Base-by-base conservation (phyloP, 129 eudicot species). In the Lactuca saligna region DNA sequence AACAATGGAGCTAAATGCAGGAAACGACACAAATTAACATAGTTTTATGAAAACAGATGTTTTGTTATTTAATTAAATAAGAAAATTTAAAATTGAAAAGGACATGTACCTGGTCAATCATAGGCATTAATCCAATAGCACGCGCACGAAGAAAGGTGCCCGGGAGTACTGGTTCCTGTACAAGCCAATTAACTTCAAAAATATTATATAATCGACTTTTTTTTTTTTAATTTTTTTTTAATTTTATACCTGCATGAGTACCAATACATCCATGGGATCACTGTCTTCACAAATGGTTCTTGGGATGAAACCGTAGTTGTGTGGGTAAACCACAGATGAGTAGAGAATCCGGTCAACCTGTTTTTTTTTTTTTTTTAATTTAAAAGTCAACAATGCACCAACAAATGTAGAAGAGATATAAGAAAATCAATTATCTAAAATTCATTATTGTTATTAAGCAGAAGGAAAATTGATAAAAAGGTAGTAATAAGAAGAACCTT, bases 321-420 rank as follows among this genome's bases (percentile, higher is more conserved):
- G 98, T 13, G 98, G 98, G 78, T 92, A 92, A 42, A 92, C 98
- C 54, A 92, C 96, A 0, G 98, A 92, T 37, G 98, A 92, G 82
- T 92, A 92, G 44, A 92, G 95, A 62, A 92, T 81, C 42, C 98
- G 81, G 74, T 92, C 98, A 72, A 92, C 98, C 98, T 92, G 64
- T 8, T 70, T 11, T 20, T 16, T 58, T 20, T 58, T 20, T 20
- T 20, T 73, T 33, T 8, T 70, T 58, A 53, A 60, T 71, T 14
- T 31, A 60, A 25, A 25, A 25, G 29, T 71, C 54, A 51, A 58
- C 48, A 65, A 54, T 0, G 58, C 31, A 17, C 44, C 70, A 17
- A 29, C 55, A 55, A 34, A 31, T 61, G 54, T 8, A 50, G 7
- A 63, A 35, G 69, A 72, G 46, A 51, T 59, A 46, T 16, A 25